Conservation (phyloP, 2,329 filamentous ascomycete species). For the Ophiostoma populinum region DNA sequence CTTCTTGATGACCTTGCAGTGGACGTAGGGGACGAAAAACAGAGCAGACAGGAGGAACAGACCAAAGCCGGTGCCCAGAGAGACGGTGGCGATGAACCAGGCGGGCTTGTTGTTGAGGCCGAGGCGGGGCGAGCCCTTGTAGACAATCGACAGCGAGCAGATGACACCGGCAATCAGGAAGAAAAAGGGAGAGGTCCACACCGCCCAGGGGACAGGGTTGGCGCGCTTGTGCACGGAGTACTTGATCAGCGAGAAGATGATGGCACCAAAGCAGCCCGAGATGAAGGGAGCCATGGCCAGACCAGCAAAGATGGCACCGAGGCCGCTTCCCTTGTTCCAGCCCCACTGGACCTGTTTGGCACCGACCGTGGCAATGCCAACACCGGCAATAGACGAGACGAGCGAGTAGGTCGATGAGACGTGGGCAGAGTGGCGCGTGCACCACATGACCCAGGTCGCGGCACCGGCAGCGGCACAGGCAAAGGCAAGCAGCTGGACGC, state of each 20-base stretch:
- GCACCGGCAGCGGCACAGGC: constrained; percentile 46
- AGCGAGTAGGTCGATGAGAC: constrained; percentile 59
- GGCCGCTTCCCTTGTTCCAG: constrained; percentile 50
- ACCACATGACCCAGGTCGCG: constrained; percentile 66
- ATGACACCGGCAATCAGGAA: constrained; percentile 61
- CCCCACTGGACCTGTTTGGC: constrained; percentile 48
- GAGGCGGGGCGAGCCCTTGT: constrained; percentile 60
- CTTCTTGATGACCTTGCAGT: constrained; percentile 50
- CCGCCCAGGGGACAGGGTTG: constrained; percentile 55
- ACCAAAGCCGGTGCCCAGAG: constrained; percentile 44
- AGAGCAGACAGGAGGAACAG: constrained; percentile 40
- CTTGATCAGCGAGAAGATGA: constrained; percentile 60
- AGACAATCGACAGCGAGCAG: constrained; percentile 62
- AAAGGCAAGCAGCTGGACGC: constrained; percentile 52
- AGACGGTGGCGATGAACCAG: constrained; percentile 50
- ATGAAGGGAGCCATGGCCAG: constrained; percentile 54
- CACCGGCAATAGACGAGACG: constrained; percentile 50
- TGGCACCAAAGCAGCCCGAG: constrained; percentile 44
- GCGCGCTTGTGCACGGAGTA: constrained; percentile 51
- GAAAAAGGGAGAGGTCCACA: constrained; percentile 58
- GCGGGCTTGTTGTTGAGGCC: constrained; percentile 46
- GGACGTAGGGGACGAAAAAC: constrained; percentile 58
- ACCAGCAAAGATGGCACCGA: constrained; percentile 56
- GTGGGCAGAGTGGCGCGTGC: constrained; percentile 54
- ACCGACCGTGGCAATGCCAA: constrained; percentile 50